Evolutionary conservation across 495 filamentous ascomycete species (phyloP), one percentile per base, ranked within the genome.

Genomic region (Xylaria scruposa): DNA sequence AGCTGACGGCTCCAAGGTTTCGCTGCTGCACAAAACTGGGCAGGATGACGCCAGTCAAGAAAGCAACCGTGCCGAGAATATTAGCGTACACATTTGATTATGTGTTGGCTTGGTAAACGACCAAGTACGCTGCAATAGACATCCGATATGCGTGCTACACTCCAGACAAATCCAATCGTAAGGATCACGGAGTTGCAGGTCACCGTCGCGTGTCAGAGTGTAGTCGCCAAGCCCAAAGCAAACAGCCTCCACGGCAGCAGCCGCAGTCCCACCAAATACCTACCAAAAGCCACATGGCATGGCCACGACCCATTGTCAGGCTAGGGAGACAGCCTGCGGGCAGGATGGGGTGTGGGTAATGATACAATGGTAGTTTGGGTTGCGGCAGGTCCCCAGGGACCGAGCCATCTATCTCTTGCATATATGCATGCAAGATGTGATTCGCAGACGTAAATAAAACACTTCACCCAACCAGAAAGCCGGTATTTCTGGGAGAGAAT

Each of bases 261-360:
- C 68, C 60, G 68, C 68, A 70, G 46, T 64, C 47, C 68, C 68
- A 63, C 47, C 59, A 56, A 21, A 51, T 33, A 31, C 36, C 59
- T 33, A 31, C 36, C 59, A 15, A 47, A 64, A 70, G 49, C 68
- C 68, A 70, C 68, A 70, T 70, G 68, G 68, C 60, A 21, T 70
- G 68, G 68, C 21, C 44, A 51, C 67, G 47, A 53, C 24, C 42
- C 49, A 29, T 58, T 24, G 36, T 58, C 49, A 9, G 19, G 19
- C 26, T 44, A 56, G 29, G 21, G 31, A 56, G 49, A 19, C 65
- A 36, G 65, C 65, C 65, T 67, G 65, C 65, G 56, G 65, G 56
- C 21, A 44, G 31, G 24, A 64, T n/a, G 21, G 44, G 44, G 46
- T 42, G 59, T 56, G 58, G 44, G 40, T 24, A 31, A 56, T 40